A percentile compares a stretch with the other conserved stretches of the same genome.
Conservation (phyloP, 768 basidiomycete species). For the Russula vinacea region DNA sequence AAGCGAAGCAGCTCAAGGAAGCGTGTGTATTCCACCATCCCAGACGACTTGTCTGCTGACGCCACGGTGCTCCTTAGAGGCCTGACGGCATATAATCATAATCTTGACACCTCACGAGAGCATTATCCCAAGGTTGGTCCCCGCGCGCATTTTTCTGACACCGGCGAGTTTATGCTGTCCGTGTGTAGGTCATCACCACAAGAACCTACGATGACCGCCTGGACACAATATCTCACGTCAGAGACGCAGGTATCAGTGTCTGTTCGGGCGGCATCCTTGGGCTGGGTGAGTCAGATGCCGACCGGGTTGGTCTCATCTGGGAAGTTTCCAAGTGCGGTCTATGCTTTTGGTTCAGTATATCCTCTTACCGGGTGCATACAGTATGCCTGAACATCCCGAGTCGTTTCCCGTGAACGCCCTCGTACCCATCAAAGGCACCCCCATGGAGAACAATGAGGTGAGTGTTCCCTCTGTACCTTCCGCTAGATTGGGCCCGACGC, state of each 20-base stretch:
- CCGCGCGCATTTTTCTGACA: slow-evolving; percentile 9
- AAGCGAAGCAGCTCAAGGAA: slow-evolving; percentile 87
- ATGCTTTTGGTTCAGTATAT: slow-evolving; percentile 20
- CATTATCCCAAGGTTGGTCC: slow-evolving; percentile 82
- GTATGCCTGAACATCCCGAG: slow-evolving; percentile 96
- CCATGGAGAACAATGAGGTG: slow-evolving; percentile 87
- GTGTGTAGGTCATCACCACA: slow-evolving; percentile 78
- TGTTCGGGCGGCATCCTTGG: slow-evolving; percentile 97
- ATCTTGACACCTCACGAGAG: slow-evolving; percentile 96
- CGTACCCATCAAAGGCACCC: slow-evolving; percentile 93
- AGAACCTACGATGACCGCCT: slow-evolving; percentile 92
- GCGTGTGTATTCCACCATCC: slow-evolving; percentile 54
- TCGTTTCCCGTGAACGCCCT: slow-evolving; percentile 98
- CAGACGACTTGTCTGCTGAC: background rate
- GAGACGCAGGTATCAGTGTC: slow-evolving; percentile 93
- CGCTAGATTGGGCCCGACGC: background rate
- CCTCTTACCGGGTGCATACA: slow-evolving; percentile 35
- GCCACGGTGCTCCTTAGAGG: slow-evolving; percentile 50
- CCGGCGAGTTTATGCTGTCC: slow-evolving; percentile 8
- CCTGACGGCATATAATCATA: slow-evolving; percentile 97
- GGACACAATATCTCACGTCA: slow-evolving; percentile 84
- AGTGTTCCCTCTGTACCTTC: slow-evolving; percentile 25
- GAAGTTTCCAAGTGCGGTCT: slow-evolving; percentile 80
- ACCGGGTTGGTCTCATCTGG: slow-evolving; percentile 90
- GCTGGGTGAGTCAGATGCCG: slow-evolving; percentile 84